phyloP scores from a whole-genome alignment of 2,329 filamentous ascomycete genomes.

The Pseudocercospora macadamiae region DNA sequence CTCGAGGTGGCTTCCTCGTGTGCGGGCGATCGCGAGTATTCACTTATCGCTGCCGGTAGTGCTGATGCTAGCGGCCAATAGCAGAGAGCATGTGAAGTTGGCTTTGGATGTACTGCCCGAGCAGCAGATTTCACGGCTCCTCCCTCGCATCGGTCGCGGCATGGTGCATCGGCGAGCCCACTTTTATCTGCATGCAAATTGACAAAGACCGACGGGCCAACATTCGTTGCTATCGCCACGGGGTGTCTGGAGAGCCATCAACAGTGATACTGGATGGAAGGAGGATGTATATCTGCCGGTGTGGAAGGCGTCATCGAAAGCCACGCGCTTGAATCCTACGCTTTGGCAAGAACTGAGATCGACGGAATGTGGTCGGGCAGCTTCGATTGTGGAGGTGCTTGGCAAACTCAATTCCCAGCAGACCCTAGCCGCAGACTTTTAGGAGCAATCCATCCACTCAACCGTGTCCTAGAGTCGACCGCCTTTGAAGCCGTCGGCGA shows the following conservation, averaged over 20 bases:
- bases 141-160: not conserved
- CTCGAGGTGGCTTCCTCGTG: not conserved
- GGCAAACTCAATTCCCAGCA: not conserved
- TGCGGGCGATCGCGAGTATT: not conserved
- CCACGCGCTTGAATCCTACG: not conserved
- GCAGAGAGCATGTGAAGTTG: not conserved
- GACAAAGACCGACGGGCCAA: not conserved
- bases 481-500: not conserved
- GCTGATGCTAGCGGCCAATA: not conserved
- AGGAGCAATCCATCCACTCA: conserved; percentile 6
- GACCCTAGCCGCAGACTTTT: conserved; percentile 7
- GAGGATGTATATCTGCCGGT: not conserved
- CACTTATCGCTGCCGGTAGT: not conserved
- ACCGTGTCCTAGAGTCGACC: not conserved
- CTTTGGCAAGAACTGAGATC: not conserved
- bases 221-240: not conserved
- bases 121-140: not conserved
- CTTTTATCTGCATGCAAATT: not conserved
- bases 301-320: conserved; percentile 1
- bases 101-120: not conserved
- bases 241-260: not conserved
- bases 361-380: not conserved
- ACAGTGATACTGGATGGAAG: not conserved
- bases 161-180: not conserved
- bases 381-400: conserved; percentile 1